Conservation (phyloP, 2,329 filamentous ascomycete species). For the Colletotrichum sp. region DNA sequence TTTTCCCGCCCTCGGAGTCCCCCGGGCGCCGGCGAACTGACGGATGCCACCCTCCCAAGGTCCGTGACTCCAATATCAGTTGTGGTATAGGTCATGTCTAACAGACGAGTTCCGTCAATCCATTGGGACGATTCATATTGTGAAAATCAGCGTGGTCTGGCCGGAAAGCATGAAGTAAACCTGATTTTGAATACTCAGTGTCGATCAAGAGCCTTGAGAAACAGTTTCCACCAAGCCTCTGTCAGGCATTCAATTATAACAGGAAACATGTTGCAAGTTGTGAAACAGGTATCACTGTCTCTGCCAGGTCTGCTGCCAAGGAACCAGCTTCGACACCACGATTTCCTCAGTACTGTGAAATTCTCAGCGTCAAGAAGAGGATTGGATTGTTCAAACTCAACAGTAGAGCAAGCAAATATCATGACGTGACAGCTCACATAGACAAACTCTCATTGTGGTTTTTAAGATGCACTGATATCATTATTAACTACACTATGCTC, state of each 20-base stretch:
- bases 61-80: neutral
- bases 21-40: neutral
- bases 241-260: fast-evolving
- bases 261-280: neutral
- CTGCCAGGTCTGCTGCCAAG: too few species aligned
- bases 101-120: neutral
- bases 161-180: too few species aligned
- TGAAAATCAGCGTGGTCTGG: too few species aligned
- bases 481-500: neutral
- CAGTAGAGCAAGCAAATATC: neutral
- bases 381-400: too few species aligned
- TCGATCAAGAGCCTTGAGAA: neutral
- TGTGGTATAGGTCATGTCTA: neutral
- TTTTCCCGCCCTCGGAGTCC: neutral
- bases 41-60: neutral
- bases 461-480: neutral
- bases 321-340: too few species aligned
- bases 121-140: neutral
- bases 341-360: neutral
- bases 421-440: neutral
- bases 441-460: neutral
- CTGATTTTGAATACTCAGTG: too few species aligned
- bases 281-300: neutral
- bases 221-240: neutral
- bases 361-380: neutral